Base-by-base conservation (phyloP, 176 grass and related monocot species). In the Oryza brachyantha region DNA sequence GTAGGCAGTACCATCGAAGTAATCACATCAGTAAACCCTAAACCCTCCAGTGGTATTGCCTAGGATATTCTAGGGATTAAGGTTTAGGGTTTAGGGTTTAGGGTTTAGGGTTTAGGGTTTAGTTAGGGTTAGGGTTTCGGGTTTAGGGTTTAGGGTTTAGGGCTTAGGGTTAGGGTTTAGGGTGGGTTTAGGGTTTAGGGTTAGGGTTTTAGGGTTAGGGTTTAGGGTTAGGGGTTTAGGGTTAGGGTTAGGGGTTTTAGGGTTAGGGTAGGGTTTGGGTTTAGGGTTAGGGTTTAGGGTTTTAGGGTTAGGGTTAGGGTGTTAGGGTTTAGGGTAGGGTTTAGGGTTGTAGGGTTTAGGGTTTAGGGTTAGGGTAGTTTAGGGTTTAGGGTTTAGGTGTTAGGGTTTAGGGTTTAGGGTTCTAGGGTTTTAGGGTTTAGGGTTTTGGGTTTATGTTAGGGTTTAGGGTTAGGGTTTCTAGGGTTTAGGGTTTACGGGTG, bases 311-410 rank as follows among this genome's bases (percentile, higher is more conserved):
- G 66, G 66, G 36, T 68, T 68, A 8, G 11, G 64, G 64, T 5
- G 36, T 66, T 40, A 13, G 36, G 66, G 36, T 68, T 68, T 62
- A 13, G 2, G 17, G 65, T 42, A 14, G 13, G 38, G 37, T 37
- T 39, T 40, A 24, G 10, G 34, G 65, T 21, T 38, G n/a, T 68
- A 13, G 36, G 64, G 66, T 10, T 40, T 68, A 45, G 79, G 79
- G 28, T 82, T 82, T 42, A 61, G 79, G 79, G 25, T 80, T 80
- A 13, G 17, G 77, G 77, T n/a, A n/a, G 12, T 80, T 80, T 17
- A 31, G 77, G 63, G 13, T 69, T 80, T 29, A 10, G 63, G 77
- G 13, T 69, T 72, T 9, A 29, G 79, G 38, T 41, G 72, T 59
- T 19, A 48, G 79, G 38, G 60, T 82, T 59, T 16, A 48, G 66